These are phyloP conservation scores for Magnusiomyces suaveolens DNA, from an alignment of 1,139 yeast genomes.

Conservation along the genomic window DNA sequence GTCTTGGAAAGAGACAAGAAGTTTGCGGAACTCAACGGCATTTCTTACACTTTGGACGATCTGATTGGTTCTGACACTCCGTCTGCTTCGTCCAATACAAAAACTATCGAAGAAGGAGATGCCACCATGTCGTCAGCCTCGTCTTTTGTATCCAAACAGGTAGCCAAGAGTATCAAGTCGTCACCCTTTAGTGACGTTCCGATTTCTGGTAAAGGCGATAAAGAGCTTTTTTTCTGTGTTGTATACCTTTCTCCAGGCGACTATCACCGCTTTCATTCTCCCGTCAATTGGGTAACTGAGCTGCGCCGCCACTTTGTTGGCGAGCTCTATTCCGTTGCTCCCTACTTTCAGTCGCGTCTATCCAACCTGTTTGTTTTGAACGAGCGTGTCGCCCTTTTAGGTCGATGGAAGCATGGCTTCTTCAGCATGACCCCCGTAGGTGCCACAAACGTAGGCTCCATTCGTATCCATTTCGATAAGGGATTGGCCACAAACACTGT, in stretches of 20 bases:
- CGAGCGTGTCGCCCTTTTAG: constrained; percentile 90
- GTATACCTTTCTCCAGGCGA: constrained; percentile 97
- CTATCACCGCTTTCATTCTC: constrained; percentile 95
- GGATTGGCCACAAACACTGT: constrained; percentile 75
- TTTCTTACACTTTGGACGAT: constrained; percentile 62
- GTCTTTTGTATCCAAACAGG: constrained; percentile 17
- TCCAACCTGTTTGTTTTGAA: constrained; percentile 83
- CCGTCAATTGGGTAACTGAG: constrained; percentile 91
- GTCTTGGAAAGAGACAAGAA: constrained; percentile 53
- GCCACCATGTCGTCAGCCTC: constrained; percentile 23
- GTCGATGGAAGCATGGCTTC: constrained; percentile 94
- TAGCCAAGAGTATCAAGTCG: constrained; percentile 22
- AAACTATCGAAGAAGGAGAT: constrained; percentile 28
- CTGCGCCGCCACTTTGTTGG: constrained; percentile 93
- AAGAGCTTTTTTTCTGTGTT: constrained; percentile 75
- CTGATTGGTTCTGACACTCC: constrained; percentile 39
- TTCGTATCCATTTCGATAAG: constrained; percentile 83
- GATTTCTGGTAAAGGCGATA: constrained; percentile 28
- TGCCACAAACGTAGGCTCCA: constrained; percentile 96
- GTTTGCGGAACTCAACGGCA: constrained; percentile 71
- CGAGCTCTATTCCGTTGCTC: constrained; percentile 91
- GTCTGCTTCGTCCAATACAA: not conserved
- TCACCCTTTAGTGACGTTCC: not conserved
- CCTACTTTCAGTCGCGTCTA: constrained; percentile 82
- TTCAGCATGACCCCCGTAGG: constrained; percentile 99